Evolutionary conservation across 169 alveolate genomes (phyloP).

Genomic region (Theileria annulata): DNA sequence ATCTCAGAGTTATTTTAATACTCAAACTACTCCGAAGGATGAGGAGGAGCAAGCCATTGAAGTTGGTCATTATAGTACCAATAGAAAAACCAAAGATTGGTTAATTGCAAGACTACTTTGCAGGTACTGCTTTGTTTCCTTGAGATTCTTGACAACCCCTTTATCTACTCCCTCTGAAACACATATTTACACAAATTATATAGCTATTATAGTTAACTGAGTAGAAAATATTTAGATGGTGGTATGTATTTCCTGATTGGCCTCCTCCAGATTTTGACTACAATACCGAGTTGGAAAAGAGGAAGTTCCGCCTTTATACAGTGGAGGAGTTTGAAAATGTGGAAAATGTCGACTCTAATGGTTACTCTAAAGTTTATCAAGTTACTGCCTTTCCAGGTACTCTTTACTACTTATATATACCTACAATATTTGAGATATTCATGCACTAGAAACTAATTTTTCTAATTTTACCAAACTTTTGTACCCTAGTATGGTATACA

Average conservation of each 20-base stretch:
- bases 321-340: conserved; percentile 86
- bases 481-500: neutral
- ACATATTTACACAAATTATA: conserved; percentile 5
- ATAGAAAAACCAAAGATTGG: conserved; percentile 38
- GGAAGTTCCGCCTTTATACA: conserved; percentile 80
- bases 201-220: neutral
- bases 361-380: conserved; percentile 84
- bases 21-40: conserved; percentile 25
- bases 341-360: conserved; percentile 83
- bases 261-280: conserved; percentile 88
- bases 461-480: neutral
- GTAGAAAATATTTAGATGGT: conserved; percentile 76
- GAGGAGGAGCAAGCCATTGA: conserved; percentile 42
- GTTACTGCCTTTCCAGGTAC: conserved; percentile 81
- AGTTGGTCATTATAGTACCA: conserved; percentile 50
- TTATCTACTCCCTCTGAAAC: no score
- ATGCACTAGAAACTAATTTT: neutral
- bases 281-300: conserved; percentile 68
- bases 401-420: neutral
- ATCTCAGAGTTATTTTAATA: conserved; percentile 8
- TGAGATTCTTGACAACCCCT: no score
- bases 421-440: neutral
- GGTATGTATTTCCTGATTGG: conserved; percentile 93
- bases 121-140: no score
- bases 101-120: conserved; percentile 53